phyloP scores from a whole-genome alignment of 2,329 filamentous ascomycete species.

The Dothistroma septosporum region DNA sequence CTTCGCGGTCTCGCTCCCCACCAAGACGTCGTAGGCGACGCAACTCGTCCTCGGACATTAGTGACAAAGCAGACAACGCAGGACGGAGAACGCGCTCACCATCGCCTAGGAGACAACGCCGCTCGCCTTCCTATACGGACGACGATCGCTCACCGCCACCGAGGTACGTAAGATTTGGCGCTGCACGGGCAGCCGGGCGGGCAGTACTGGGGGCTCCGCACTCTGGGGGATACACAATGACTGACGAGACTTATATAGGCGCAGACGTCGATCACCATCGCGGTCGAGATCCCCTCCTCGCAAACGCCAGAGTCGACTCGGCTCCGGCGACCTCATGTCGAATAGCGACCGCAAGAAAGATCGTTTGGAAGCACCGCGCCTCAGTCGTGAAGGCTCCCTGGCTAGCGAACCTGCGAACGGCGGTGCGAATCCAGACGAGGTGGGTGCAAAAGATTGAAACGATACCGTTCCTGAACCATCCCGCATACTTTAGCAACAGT shows the following conservation, averaged over 20 bases:
- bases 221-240: not conserved
- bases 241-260: not conserved
- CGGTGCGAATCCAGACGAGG: conserved; percentile 2
- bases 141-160: not conserved
- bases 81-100: conserved; percentile 2
- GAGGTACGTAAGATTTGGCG: not conserved
- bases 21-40: conserved; percentile 3
- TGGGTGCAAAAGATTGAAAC: not conserved
- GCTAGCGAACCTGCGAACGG: not conserved
- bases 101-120: conserved; percentile 3
- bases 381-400: conserved; percentile 17
- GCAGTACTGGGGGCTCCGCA: not conserved
- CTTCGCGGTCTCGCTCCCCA: conserved; percentile 30
- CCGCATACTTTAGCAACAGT: not conserved
- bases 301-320: conserved; percentile 21
- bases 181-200: not conserved
- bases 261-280: not conserved
- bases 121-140: not conserved
- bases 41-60: conserved; percentile 2
- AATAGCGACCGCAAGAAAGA: conserved; percentile 13
- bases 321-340: conserved; percentile 20
- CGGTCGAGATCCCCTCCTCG: conserved; percentile 24
- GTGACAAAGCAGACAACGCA: not conserved
- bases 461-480: not conserved
- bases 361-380: conserved; percentile 12